Conservation (phyloP, 2,329 filamentous ascomycete species). For the Cladosporium sp. region DNA sequence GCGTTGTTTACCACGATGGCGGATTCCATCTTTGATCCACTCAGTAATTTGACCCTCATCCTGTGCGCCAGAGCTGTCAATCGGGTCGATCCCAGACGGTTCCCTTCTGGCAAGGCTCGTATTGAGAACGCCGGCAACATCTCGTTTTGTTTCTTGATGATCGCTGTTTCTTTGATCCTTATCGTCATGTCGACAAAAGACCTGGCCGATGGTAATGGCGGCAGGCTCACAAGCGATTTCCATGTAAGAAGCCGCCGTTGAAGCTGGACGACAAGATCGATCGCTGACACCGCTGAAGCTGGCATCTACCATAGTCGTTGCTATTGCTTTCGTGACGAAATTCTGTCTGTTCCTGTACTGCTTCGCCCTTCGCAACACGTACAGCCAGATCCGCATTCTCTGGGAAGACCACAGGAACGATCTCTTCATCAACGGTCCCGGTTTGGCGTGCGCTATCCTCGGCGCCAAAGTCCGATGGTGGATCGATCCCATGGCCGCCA, state of each 20-base stretch:
- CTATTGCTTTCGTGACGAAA: slow-evolving; percentile 80
- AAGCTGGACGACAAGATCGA: not conserved
- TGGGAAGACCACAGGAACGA: slow-evolving; percentile 99
- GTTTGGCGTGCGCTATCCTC: slow-evolving; percentile 82
- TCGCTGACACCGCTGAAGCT: not conserved
- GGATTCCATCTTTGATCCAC: slow-evolving; percentile 87
- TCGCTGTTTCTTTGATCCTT: slow-evolving; percentile 81
- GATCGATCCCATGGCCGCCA: slow-evolving; percentile 90
- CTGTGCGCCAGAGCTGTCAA: slow-evolving; percentile 83
- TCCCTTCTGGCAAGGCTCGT: slow-evolving; percentile 87
- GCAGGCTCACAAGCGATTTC: slow-evolving; percentile 28
- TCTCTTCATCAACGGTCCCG: slow-evolving; percentile 90
- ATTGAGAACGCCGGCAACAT: slow-evolving; percentile 97
- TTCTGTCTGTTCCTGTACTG: slow-evolving; percentile 83
- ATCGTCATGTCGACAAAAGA: slow-evolving; percentile 82
- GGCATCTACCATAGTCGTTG: slow-evolving; percentile 85
- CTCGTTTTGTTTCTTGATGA: slow-evolving; percentile 95
- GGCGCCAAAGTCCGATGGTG: slow-evolving; percentile 88
- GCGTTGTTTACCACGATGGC: slow-evolving; percentile 98
- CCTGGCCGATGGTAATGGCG: slow-evolving; percentile 51
- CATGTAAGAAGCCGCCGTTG: slow-evolving; percentile 3
- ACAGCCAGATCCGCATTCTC: slow-evolving; percentile 85
- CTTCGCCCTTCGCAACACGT: slow-evolving; percentile 83
- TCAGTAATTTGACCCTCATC: slow-evolving; percentile 85
- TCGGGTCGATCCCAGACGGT: slow-evolving; percentile 77